Evolutionary conservation across 2,329 filamentous ascomycete genomes (phyloP).

Genomic region (Cercospora sojina): DNA sequence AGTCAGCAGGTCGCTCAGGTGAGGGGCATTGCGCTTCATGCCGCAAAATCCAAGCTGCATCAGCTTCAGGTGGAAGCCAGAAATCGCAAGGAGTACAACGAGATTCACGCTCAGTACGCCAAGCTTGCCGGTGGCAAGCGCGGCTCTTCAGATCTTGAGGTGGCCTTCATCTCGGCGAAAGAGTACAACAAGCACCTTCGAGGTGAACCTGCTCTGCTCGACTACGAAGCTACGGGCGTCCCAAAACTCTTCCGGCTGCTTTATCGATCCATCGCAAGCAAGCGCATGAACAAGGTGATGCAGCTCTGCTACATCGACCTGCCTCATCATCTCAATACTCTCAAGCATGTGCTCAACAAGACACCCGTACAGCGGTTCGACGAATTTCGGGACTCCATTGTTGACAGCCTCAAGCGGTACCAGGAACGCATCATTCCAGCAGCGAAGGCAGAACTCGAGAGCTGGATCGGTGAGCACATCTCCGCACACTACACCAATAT

Average conservation of each 20-base stretch:
- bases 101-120: neutral
- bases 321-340: neutral
- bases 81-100: neutral
- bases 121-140: neutral
- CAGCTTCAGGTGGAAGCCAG: neutral
- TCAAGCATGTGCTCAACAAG: conserved; percentile 9
- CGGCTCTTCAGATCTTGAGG: conserved; percentile 5
- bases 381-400: neutral
- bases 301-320: neutral
- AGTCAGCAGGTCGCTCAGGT: neutral
- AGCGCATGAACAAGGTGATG: neutral
- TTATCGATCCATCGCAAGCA: neutral
- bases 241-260: conserved; percentile 11
- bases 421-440: neutral
- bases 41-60: neutral
- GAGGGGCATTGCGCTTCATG: neutral
- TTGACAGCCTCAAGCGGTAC: neutral
- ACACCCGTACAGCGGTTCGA: conserved; percentile 8
- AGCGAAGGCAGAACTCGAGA: neutral
- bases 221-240: conserved; percentile 25
- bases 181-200: conserved; percentile 25
- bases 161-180: conserved; percentile 23
- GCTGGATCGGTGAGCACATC: neutral
- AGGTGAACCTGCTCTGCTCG: conserved; percentile 17
- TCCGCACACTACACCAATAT: no score